A percentile compares a stretch with the other conserved stretches of the same genome.
Evolutionary conservation across 2,329 filamentous ascomycete species (phyloP).

Genomic region (Claviceps sp.): DNA sequence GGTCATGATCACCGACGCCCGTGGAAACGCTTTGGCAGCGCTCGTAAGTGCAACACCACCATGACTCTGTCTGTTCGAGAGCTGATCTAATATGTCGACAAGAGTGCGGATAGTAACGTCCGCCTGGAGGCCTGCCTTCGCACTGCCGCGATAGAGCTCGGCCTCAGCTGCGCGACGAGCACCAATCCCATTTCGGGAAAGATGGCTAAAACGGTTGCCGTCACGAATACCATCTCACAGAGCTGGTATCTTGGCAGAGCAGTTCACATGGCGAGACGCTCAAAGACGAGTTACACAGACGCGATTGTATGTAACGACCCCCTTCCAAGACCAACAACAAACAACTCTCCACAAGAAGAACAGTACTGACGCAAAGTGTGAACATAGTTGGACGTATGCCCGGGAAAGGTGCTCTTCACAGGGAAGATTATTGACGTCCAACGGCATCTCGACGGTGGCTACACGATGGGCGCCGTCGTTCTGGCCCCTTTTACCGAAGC

Average conservation of each 20-base stretch:
- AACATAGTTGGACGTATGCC: slow-evolving; percentile 17
- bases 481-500: slow-evolving; percentile 19
- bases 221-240: slow-evolving; percentile 18
- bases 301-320: slow-evolving; percentile 11
- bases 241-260: slow-evolving; percentile 22
- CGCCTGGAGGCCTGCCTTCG: slow-evolving; percentile 23
- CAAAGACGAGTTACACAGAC: slow-evolving; percentile 16
- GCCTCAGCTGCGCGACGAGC: slow-evolving; percentile 23
- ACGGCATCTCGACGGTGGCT: slow-evolving; percentile 25
- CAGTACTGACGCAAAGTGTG: not conserved
- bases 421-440: slow-evolving; percentile 27
- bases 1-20: slow-evolving; percentile 23
- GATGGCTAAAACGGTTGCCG: not conserved
- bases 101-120: slow-evolving; percentile 21
- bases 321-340: too few species aligned
- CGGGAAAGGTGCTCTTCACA: slow-evolving; percentile 23
- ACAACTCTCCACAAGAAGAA: too few species aligned
- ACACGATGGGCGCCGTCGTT: slow-evolving; percentile 26
- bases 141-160: slow-evolving; percentile 24
- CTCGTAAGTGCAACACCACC: slow-evolving; percentile 11
- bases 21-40: slow-evolving; percentile 21
- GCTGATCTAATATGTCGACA: not conserved
- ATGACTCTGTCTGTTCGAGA: not conserved
- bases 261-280: slow-evolving; percentile 16
- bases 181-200: slow-evolving; percentile 18